Percentiles rank a stretch among this genome's conserved stretches.
Conservation (phyloP, 2,329 filamentous ascomycete genomes). For the Reticulascus tulasneorum region DNA sequence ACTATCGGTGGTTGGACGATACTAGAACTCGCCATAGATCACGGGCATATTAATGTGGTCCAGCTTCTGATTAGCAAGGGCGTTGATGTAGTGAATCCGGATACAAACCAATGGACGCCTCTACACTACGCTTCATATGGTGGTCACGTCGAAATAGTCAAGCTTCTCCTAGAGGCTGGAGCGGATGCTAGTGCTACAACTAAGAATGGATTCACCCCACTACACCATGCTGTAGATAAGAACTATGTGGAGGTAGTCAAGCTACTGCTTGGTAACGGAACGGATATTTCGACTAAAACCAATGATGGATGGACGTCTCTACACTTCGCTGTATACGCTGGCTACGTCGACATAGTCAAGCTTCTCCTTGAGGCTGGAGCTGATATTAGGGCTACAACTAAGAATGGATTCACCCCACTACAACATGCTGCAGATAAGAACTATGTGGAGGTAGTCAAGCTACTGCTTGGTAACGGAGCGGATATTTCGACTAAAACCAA, state of each 20-base stretch:
- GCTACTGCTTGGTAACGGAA: background rate
- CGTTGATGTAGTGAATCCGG: background rate
- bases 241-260: no score
- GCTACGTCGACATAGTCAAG: conserved; percentile 1
- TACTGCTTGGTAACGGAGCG: background rate
- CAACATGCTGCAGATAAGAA: no score
- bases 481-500: no score
- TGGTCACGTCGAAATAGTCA: background rate
- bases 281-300: background rate
- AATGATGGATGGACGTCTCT: background rate
- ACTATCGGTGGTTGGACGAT: background rate
- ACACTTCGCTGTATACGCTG: rapidly evolving
- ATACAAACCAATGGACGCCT: background rate
- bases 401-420: no score
- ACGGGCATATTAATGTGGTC: background rate
- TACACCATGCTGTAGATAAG: no score
- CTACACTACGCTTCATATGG: background rate
- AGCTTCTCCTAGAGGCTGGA: no score
- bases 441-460: background rate
- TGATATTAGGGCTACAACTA: no score
- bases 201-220: no score
- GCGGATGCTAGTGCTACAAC: no score
- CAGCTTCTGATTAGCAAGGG: background rate
- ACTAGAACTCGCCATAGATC: background rate
- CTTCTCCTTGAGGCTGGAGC: conserved; percentile 4